Conservation (phyloP, 2,329 filamentous ascomycete species). For the Fusarium heterosporum region DNA sequence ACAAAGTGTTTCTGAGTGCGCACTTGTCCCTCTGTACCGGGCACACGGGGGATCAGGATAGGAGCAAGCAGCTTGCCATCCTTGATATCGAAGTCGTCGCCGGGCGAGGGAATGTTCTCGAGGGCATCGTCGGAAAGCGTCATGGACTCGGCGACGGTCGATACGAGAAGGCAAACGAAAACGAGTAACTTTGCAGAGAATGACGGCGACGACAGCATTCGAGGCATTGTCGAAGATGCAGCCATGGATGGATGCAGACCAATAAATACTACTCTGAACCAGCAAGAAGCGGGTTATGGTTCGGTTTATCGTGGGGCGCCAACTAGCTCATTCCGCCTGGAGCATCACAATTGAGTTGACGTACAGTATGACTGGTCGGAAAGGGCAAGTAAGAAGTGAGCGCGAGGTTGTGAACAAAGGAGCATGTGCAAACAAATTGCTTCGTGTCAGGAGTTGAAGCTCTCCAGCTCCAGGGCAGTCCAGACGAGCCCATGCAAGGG, state of each 20-base stretch:
- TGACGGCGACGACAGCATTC: conserved; percentile 28
- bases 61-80: conserved; percentile 82
- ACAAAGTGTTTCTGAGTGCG: conserved; percentile 84
- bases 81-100: conserved; percentile 81
- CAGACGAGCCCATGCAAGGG: conserved; percentile 33
- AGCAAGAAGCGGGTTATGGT: conserved; percentile 36
- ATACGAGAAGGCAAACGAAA: conserved; percentile 36
- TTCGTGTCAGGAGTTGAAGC: conserved; percentile 37
- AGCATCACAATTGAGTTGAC: conserved; percentile 24
- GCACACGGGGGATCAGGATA: conserved; percentile 88
- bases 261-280: conserved; percentile 36
- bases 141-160: conserved; percentile 55
- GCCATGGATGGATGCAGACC: conserved; percentile 31
- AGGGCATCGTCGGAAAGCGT: conserved; percentile 81
- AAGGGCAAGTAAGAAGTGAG: conserved; percentile 4
- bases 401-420: conserved; percentile 16
- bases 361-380: background rate
- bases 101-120: conserved; percentile 75
- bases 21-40: conserved; percentile 81
- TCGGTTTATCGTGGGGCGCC: conserved; percentile 37
- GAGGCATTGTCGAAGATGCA: conserved; percentile 34
- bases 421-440: conserved; percentile 20
- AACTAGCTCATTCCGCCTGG: conserved; percentile 40
- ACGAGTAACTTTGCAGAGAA: conserved; percentile 37
- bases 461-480: conserved; percentile 21